Evolutionary conservation across 2,329 filamentous ascomycete species (phyloP), one percentile per base, ranked within the genome.

Genomic region (Fusarium sp.): DNA sequence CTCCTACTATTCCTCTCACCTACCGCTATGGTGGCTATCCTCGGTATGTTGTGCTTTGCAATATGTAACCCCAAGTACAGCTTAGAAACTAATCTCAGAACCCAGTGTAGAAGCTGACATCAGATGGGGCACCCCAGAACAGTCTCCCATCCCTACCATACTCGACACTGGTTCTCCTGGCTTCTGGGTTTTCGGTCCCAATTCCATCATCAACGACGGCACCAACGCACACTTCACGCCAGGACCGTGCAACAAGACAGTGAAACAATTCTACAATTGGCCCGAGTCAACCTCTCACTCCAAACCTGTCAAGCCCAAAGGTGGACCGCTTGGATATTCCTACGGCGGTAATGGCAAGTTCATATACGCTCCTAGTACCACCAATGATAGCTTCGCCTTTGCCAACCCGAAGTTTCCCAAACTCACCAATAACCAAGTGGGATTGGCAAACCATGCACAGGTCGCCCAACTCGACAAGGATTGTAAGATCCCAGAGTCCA

Each of bases 231-330:
- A 47, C 15, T 45, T 15, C 36, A 19, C 35, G 35, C 51, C 29
- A 7, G 51, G 51, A 11, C 51, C 51, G 5, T 54, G 51, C 35
- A 54, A 54, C 43, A 45, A 54, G 22, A 54, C 51, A 8, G 51
- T 45, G 1, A 39, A 54, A 15, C 28, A 28, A 25, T 54, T 54
- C 29, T 48, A 47, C 26, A 43, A 54, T 35, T 54, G 51, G 51
- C 51, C 43, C 22, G 36, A 47, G 38, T 54, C 51, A 36, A 35
- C 36, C 15, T 47, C 42, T 42, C 43, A 42, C 13, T 39, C 46
- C 26, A 40, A 40, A 25, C n/a, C 51, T 24, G n/a, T 36, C 34
- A 32, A 48, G 19, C 28, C 43, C 36, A 22, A 48, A 53, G 51
- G 35, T 15, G 43, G 42, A 28, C 12, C 28, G 31, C 29, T 47